phyloP scores from a whole-genome alignment of 345 rosid species.

The Moricandia arvensis region DNA sequence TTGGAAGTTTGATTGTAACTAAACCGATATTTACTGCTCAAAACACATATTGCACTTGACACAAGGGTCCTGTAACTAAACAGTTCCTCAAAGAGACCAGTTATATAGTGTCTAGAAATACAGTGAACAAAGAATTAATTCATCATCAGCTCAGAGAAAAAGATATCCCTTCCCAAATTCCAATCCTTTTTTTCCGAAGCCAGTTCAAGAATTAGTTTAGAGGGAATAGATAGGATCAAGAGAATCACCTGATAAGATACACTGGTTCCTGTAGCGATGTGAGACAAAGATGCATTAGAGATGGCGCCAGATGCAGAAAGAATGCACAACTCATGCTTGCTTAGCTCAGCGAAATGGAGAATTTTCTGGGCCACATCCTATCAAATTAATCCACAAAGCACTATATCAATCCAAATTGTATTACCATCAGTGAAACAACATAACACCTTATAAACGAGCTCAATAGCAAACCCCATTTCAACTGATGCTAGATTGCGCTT shows the following conservation, averaged over 20 bases:
- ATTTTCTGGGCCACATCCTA: conserved; percentile 87
- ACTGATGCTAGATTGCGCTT: not conserved
- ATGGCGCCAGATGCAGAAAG: conserved; percentile 89
- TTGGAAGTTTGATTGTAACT: not conserved
- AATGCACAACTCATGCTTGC: conserved; percentile 75
- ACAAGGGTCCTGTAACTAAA: not conserved
- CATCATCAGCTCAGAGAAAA: not conserved
- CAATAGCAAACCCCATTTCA: not conserved
- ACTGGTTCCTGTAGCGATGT: conserved; percentile 79
- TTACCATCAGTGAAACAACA: not conserved
- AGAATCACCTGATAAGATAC: conserved; percentile 72
- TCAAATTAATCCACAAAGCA: conserved; percentile 32
- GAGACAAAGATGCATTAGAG: conserved; percentile 74
- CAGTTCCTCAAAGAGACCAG: not conserved
- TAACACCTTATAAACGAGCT: not conserved
- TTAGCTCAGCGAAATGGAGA: conserved; percentile 66
- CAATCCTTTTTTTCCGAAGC: not conserved
- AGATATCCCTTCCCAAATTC: conserved; percentile 8
- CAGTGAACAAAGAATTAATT: not conserved
- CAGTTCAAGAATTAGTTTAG: conserved; percentile 1
- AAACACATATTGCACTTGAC: not conserved
- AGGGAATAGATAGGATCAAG: conserved; percentile 19
- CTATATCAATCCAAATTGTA: not conserved
- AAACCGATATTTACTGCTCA: not conserved
- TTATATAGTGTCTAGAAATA: not conserved